A percentile compares a stretch with the other conserved stretches of the same genome.
phyloP scores from a whole-genome alignment of 2,329 filamentous ascomycete species.

The Paradendryphiella salina region DNA sequence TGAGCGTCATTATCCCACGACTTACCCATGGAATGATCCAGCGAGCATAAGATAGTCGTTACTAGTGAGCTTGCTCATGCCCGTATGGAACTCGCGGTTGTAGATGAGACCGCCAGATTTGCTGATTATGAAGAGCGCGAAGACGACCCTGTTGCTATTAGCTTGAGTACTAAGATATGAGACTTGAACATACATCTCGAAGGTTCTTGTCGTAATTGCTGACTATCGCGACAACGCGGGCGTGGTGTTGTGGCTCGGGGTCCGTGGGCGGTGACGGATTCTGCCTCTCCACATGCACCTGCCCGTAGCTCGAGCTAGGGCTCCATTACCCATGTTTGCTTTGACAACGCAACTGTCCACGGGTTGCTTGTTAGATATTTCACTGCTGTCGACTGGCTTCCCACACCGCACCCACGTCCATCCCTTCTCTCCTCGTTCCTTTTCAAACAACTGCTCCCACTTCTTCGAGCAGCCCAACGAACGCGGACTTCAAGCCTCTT shows the following conservation, averaged over 20 bases:
- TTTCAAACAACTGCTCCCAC: not conserved
- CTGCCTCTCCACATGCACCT: conserved; percentile 21
- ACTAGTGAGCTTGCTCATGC: conserved; percentile 82
- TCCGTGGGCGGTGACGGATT: conserved; percentile 14
- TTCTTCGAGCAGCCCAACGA: not conserved
- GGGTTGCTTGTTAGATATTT: conserved; percentile 4
- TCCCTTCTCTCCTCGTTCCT: not conserved
- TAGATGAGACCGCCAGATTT: conserved; percentile 97
- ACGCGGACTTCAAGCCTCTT: not conserved
- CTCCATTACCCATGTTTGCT: conserved; percentile 13
- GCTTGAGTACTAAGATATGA: not conserved
- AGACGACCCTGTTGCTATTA: conserved; percentile 73
- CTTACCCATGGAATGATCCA: conserved; percentile 92
- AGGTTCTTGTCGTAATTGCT: not conserved
- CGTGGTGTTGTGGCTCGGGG: conserved; percentile 14
- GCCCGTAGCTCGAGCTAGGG: conserved; percentile 9
- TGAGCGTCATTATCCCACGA: not conserved
- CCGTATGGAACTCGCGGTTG: conserved; percentile 89
- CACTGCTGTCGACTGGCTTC: not conserved
- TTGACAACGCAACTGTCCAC: conserved; percentile 8
- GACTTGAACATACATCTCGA: conserved; percentile 20
- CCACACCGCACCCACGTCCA: not conserved
- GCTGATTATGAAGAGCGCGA: conserved; percentile 96
- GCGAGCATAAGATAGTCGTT: conserved; percentile 98
- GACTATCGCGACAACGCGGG: conserved; percentile 4